These are phyloP conservation scores for Pouteria campechiana DNA, from an alignment of 179 eudicot species.

Conservation along the genomic window DNA sequence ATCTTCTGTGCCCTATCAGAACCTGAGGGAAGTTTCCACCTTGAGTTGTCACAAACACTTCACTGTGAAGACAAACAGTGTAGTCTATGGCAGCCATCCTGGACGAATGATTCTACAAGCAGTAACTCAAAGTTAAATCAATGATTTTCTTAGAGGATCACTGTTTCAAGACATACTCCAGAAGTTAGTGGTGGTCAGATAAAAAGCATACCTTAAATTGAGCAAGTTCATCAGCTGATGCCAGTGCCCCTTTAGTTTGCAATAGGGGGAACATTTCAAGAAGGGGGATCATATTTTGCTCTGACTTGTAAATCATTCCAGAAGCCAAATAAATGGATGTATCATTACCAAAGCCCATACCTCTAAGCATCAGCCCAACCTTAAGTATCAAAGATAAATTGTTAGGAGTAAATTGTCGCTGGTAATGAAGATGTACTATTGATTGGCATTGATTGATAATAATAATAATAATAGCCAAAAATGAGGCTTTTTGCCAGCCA, in stretches of 20 bases:
- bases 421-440: too few species aligned
- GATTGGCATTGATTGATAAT: too few species aligned
- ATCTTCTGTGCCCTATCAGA: conserved; percentile 86
- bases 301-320: conserved; percentile 79
- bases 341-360: conserved; percentile 82
- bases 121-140: conserved; percentile 6
- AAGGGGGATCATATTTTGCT: conserved; percentile 74
- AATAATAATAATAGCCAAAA: too few species aligned
- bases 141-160: conserved; percentile 1
- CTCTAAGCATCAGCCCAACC: conserved; percentile 95
- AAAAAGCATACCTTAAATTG: conserved; percentile 67
- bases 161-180: too few species aligned
- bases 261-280: conserved; percentile 92
- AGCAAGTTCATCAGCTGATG: conserved; percentile 71
- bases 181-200: too few species aligned
- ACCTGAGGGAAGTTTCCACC: conserved; percentile 94
- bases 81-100: conserved; percentile 97
- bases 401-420: too few species aligned
- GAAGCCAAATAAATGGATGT: conserved; percentile 91
- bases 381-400: too few species aligned
- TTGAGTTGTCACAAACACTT: conserved; percentile 93
- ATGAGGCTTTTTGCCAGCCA: too few species aligned
- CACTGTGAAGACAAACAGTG: conserved; percentile 92
- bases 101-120: conserved; percentile 70
- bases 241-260: conserved; percentile 84